Evolutionary conservation across 345 rosid genomes (phyloP).

Genomic region (Jatropha curcas): DNA sequence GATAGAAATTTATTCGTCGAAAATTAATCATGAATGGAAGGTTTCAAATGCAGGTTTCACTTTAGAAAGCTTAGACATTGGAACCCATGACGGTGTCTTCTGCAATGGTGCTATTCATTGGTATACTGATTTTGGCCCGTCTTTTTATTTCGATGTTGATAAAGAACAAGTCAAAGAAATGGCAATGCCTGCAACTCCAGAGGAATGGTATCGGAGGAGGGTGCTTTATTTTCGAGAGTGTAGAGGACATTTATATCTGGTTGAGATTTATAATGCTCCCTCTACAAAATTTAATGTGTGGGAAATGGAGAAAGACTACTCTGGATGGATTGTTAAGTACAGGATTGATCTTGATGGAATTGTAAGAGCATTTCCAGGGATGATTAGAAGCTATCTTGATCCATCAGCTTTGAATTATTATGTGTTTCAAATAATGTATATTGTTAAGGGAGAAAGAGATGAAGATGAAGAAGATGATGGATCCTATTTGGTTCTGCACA

Average conservation of each 20-base stretch:
- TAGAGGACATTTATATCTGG: slow-evolving; percentile 5
- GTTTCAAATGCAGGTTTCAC: background rate
- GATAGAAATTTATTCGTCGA: slow-evolving; percentile 36
- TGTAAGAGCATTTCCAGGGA: slow-evolving; percentile 18
- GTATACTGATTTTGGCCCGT: slow-evolving; percentile 7
- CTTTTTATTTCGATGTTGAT: slow-evolving; percentile 3
- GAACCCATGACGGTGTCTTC: background rate
- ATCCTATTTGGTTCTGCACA: background rate
- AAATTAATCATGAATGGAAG: slow-evolving; percentile 15
- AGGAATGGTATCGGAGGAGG: slow-evolving; percentile 3
- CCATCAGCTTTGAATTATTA: background rate
- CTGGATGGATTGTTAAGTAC: slow-evolving; percentile 9
- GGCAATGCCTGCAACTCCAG: slow-evolving; percentile 8
- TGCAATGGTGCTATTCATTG: slow-evolving; percentile 26
- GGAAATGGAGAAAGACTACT: slow-evolving; percentile 13
- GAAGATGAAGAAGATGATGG: background rate
- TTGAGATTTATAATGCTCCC: slow-evolving; percentile 6
- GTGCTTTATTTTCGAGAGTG: slow-evolving; percentile 5
- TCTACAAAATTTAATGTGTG: slow-evolving; percentile 17
- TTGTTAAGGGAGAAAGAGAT: background rate
- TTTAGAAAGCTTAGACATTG: background rate
- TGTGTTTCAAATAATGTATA: background rate
- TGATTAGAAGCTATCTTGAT: background rate
- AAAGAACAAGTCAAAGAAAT: background rate
- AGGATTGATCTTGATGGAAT: background rate